Percentiles rank a stretch among this genome's conserved stretches.
Conservation (phyloP, 176 grass and related monocot genomes). For the Tillandsia fasciculata region DNA sequence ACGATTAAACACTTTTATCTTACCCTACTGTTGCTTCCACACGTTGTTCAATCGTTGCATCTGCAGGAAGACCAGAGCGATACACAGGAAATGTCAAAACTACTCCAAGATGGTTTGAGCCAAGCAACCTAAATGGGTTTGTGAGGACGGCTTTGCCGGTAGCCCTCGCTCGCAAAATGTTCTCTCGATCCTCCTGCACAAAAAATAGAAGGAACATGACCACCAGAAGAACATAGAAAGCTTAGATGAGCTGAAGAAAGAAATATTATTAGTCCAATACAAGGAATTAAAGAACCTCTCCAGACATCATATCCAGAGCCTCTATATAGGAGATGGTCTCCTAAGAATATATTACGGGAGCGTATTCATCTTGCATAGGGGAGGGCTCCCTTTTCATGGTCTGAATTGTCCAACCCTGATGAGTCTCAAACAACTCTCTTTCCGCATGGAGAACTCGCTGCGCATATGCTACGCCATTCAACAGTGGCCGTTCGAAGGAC, state of each 20-base stretch:
- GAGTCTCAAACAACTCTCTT: constrained; percentile 66
- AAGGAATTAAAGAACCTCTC: constrained; percentile 40
- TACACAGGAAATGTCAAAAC: constrained; percentile 97
- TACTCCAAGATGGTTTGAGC: constrained; percentile 87
- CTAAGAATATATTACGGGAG: constrained; percentile 85
- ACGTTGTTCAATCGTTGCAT: constrained; percentile 67
- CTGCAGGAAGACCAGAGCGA: constrained; percentile 43
- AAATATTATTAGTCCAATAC: background rate
- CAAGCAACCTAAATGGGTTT: constrained; percentile 78
- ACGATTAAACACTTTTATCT: constrained; percentile 20
- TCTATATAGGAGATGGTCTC: constrained; percentile 78
- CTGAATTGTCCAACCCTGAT: constrained; percentile 86
- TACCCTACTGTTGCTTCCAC: constrained; percentile 86
- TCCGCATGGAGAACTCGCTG: constrained; percentile 57
- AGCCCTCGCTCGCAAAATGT: constrained; percentile 72
- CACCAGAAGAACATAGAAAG: background rate
- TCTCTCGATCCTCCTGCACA: constrained; percentile 72
- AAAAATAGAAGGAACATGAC: background rate
- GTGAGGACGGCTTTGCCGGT: constrained; percentile 94
- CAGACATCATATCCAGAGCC: constrained; percentile 93
- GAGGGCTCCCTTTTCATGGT: constrained; percentile 51
- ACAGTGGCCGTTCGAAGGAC: constrained; percentile 71
- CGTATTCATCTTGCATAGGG: constrained; percentile 65
- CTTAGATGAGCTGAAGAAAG: background rate
- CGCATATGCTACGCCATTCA: constrained; percentile 88